Evolutionary conservation across 2,329 filamentous ascomycete species (phyloP), one percentile per base, ranked within the genome.

Genomic region (Fonsecaea multimorphosa): DNA sequence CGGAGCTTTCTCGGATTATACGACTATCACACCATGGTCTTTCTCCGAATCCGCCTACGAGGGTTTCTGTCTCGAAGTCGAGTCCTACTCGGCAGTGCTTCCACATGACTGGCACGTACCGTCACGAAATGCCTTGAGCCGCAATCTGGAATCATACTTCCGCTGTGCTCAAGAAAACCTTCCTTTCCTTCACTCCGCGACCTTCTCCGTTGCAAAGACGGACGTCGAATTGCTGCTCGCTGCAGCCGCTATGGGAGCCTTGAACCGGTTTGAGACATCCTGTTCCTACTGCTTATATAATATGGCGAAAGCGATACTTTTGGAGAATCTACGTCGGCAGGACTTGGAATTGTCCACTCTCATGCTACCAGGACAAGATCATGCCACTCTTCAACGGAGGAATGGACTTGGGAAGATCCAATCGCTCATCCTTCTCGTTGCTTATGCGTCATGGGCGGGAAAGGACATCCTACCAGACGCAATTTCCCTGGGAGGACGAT

Each of bases 131-230:
- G 90, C 89, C 0, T 75, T 91, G 31, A 88, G 87, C 2, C 80
- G 89, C 36, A 91, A 91, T 68, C 77, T 91, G 34, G 88, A 90
- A 65, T 89, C 88, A 1, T 92, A 91, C 71, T 85, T 91, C 60
- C 86, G 84, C 64, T 88, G 89, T 0, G 91, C 91, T 64, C 82
- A 87, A 64, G 81, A 84, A 29, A 84, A 86, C 66, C 79, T 87
- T 46, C 85, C 85, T 0, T 86, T 91, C 67, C 79, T 92, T 31
- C 89, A 92, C 73, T 78, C 91, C 4, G 86, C 89, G 0, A 91
- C 89, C 0, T 80, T 91, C 54, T 81, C 83, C 1, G 84, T 88
- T 0, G 84, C 84, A 7, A 85, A 87, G n/a, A 83, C 87, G n/a
- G 86, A 88, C 0, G 85, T 89, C 0, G 90, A 91, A 74, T 78